These are phyloP conservation scores for Heracleum sosnowskyi DNA, from an alignment of 129 eudicot genomes.

Conservation along the genomic window DNA sequence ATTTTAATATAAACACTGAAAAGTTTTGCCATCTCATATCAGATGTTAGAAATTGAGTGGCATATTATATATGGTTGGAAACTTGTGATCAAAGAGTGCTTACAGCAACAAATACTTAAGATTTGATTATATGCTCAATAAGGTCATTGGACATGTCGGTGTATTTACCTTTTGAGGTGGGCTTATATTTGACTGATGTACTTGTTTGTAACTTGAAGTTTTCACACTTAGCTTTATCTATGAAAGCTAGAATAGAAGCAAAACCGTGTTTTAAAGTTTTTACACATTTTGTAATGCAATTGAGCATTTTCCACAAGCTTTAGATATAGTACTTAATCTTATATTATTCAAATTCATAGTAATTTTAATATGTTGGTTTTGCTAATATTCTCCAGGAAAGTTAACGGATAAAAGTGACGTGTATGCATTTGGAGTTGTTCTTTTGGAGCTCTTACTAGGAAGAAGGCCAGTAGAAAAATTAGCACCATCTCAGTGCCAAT, in stretches of 20 bases:
- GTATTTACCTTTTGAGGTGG: neutral
- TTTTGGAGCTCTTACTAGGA: constrained; percentile 61
- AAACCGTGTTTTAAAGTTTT: neutral
- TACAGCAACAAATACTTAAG: neutral
- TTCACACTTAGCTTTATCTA: neutral
- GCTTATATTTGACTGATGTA: neutral
- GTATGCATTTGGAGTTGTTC: constrained; percentile 68
- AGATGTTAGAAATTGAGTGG: neutral
- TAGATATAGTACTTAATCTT: neutral
- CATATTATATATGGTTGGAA: neutral
- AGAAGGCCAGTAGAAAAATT: constrained; percentile 68
- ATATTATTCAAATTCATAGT: neutral
- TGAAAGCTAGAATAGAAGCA: neutral
- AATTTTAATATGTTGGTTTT: neutral
- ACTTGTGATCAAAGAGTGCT: neutral
- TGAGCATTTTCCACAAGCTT: neutral
- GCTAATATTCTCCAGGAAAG: constrained; percentile 35
- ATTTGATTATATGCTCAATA: neutral
- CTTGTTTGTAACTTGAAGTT: neutral
- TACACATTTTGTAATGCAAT: neutral
- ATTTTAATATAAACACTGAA: neutral
- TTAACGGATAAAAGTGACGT: constrained; percentile 71
- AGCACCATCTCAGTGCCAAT: constrained; percentile 62
- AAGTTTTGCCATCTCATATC: neutral
- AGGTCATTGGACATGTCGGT: neutral